These are phyloP conservation scores for Mollisia scopiformis DNA, from an alignment of 2,329 filamentous ascomycete species.

Conservation along the genomic window DNA sequence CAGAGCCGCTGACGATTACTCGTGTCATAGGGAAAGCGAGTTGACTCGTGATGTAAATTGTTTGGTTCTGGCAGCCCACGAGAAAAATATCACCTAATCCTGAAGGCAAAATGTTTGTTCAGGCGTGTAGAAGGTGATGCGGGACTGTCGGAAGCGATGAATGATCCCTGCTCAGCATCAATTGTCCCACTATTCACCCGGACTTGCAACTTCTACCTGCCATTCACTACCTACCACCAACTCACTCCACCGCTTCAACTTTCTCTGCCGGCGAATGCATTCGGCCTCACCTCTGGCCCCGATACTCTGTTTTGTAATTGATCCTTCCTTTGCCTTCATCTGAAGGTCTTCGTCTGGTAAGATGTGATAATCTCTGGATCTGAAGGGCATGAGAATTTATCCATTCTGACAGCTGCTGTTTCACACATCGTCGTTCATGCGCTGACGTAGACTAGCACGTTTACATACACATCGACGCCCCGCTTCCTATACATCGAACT, in stretches of 20 bases:
- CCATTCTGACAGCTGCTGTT: constrained; percentile 26
- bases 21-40: neutral
- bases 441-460: constrained; percentile 38
- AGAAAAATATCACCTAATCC: neutral
- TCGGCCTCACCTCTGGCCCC: neutral
- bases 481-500: constrained; percentile 22
- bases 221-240: no score
- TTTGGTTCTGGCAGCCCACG: no score
- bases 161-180: constrained; percentile 13
- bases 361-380: constrained; percentile 16
- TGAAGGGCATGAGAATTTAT: constrained; percentile 14
- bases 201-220: constrained; percentile 5
- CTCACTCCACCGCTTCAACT: constrained; percentile 11
- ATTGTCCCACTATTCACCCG: constrained; percentile 23
- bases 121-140: constrained; percentile 2
- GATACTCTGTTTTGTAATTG: constrained; percentile 12
- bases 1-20: neutral
- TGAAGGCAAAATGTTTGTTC: neutral
- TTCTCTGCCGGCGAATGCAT: constrained; percentile 3
- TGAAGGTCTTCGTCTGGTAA: constrained; percentile 22
- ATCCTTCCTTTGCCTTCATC: constrained; percentile 8
- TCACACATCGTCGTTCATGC: constrained; percentile 29
- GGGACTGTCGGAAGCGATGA: constrained; percentile 19
- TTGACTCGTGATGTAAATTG: neutral
- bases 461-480: constrained; percentile 33